Conservation (phyloP, 805 yeast genomes). For the Candida fluviatilis region DNA sequence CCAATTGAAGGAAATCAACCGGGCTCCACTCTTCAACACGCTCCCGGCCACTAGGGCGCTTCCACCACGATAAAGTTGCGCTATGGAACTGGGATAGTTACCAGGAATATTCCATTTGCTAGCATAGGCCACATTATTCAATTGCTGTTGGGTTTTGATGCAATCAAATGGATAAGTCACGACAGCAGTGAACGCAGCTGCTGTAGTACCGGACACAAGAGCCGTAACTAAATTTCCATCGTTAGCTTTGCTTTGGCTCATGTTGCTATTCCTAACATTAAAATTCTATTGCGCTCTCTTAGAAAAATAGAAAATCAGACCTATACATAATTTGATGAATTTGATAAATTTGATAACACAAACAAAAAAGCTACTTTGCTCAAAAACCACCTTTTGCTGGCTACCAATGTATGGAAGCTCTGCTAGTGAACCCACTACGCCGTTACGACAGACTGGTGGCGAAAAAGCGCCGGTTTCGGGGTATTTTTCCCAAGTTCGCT, state of each 20-base stretch:
- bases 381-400: neutral
- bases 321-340: too few relatives aligned
- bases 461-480: neutral
- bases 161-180: conserved; percentile 71
- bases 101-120: conserved; percentile 30
- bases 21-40: conserved; percentile 64
- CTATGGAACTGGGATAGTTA: conserved; percentile 27
- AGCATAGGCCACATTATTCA: conserved; percentile 42
- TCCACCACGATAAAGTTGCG: conserved; percentile 53
- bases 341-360: too few relatives aligned
- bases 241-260: conserved; percentile 1
- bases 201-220: conserved; percentile 54
- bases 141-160: conserved; percentile 60
- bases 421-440: neutral
- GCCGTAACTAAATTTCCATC: conserved; percentile 49
- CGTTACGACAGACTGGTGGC: neutral
- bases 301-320: too few relatives aligned
- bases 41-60: conserved; percentile 74
- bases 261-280: too few relatives aligned
- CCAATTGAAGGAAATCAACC: conserved; percentile 73
- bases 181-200: conserved; percentile 60
- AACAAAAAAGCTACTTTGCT: too few relatives aligned
- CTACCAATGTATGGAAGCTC: neutral
- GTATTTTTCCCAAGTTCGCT: conserved; percentile 1
- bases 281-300: too few relatives aligned